phyloP scores from a whole-genome alignment of 2,329 filamentous ascomycete genomes.

The Clarireedia paspali region DNA sequence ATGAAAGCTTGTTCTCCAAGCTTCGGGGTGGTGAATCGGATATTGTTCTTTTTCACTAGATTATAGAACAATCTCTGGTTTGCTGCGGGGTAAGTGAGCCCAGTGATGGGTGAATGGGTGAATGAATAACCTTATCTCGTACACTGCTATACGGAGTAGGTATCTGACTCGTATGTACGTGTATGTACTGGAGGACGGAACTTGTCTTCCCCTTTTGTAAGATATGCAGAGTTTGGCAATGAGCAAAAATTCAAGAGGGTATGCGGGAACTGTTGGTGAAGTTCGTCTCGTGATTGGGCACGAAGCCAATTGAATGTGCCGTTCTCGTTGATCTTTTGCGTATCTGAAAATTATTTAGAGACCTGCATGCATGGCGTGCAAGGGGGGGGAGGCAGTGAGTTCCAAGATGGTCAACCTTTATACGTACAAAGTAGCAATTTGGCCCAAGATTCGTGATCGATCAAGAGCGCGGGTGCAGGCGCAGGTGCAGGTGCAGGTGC shows the following conservation, averaged over 20 bases:
- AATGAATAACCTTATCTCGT: constrained; percentile 3
- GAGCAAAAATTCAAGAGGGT: background rate
- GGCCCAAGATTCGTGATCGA: no score
- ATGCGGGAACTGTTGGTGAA: constrained; percentile 3
- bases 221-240: background rate
- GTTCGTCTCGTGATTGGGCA: constrained; percentile 3
- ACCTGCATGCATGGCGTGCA: background rate
- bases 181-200: background rate
- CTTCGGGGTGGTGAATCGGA: constrained; percentile 17
- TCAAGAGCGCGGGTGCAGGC: no score
- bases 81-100: constrained; percentile 19
- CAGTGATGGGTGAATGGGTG: constrained; percentile 8
- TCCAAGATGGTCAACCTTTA: no score
- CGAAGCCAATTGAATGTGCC: background rate
- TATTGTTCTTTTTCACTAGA: background rate
- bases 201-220: background rate
- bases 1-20: constrained; percentile 4
- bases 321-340: constrained; percentile 6
- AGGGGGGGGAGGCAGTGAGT: background rate
- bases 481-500: no score
- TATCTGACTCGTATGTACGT: constrained; percentile 15
- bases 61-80: constrained; percentile 8
- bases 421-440: no score
- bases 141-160: background rate
- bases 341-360: background rate